Base-by-base conservation (phyloP, 2,329 filamentous ascomycete genomes). In the Falciphora oryzae region DNA sequence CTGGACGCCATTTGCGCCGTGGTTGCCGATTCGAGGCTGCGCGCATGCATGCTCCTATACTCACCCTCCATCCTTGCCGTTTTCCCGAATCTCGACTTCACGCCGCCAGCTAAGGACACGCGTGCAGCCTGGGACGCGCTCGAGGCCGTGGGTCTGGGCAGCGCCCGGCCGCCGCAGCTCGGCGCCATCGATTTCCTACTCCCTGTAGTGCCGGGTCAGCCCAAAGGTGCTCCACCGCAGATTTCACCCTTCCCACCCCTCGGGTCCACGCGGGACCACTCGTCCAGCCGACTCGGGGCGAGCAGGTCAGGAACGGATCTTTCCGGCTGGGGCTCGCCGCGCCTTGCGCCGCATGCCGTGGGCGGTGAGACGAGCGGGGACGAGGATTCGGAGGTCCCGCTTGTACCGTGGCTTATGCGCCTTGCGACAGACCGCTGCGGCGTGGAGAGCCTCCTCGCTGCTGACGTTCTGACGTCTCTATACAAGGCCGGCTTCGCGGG, bases 1-100 rank as follows among this genome's bases (percentile, higher is more conserved):
- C 78, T 98, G 8, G 89, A 92, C 67, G 91, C 93, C 0, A 85
- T 96, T 62, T 84, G 88, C 27, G 84, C 88, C 59, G 89, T 97
- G 61, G 85, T 97, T 62, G 85, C 88, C 66, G 86, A 91, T 70
- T 97, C 94, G 0, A 89, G 88, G 69, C 91, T 89, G 75, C 86
- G 92, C 64, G 88, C 91, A 13, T 89, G 89, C 68, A 85, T 91
- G 70, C 83, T 91, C 61, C 76, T 89, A 58, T 88, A 85, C 66
- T 89, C 89, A 1, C 89, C 89, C 1, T 83, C 86, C 0, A 85
- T 93, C 57, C 77, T 91, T 65, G 85, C 88, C 27, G 84, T 91
- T 14, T 90, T 92, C 66, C 89, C 89, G 2, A 80, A 81, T 58
- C 76, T 83, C 56, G 83, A 84, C 58, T 83, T 85, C 63, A 76